These are phyloP conservation scores for Entophlyctis luteolus DNA, from an alignment of 192 early-diverging fungal species.

Conservation along the genomic window DNA sequence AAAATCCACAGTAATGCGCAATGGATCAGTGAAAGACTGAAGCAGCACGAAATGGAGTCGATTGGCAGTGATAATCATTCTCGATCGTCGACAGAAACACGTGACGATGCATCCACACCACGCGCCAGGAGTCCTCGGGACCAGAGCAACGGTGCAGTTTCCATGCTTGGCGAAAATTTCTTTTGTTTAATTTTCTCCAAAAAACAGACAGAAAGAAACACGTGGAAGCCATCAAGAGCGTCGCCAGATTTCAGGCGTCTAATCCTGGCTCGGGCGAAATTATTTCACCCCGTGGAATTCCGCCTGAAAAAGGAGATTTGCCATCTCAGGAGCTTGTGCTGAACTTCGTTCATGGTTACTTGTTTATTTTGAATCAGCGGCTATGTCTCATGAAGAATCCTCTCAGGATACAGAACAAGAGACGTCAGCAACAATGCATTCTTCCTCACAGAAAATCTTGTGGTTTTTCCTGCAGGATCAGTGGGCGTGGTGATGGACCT, in stretches of 20 bases:
- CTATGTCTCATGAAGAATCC: too few species aligned
- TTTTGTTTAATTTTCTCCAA: too few species aligned
- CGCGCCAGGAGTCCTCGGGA: too few species aligned
- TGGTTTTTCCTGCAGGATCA: slow-evolving; percentile 27
- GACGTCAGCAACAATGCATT: slow-evolving; percentile 32
- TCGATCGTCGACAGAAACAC: slow-evolving; percentile 12
- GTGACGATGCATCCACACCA: too few species aligned
- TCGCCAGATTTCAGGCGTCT: neutral
- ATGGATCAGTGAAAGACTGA: too few species aligned
- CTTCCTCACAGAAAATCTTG: slow-evolving; percentile 13
- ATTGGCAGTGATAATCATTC: too few species aligned
- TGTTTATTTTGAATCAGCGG: too few species aligned
- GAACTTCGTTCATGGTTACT: slow-evolving; percentile 22
- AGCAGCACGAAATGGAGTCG: too few species aligned
- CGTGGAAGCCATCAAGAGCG: slow-evolving; percentile 3
- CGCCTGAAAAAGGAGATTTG: slow-evolving; percentile 2
- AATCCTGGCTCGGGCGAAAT: slow-evolving; percentile 25
- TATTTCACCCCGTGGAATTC: slow-evolving; percentile 16
- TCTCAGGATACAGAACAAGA: slow-evolving; percentile 20
- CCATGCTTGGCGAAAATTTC: too few species aligned
- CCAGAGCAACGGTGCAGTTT: too few species aligned
- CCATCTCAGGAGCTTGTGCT: slow-evolving; percentile 16
- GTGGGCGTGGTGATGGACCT: slow-evolving; percentile 30
- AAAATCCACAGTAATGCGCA: too few species aligned
- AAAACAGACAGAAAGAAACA: neutral